Percentiles rank a stretch among this genome's conserved stretches.
These are phyloP conservation scores for Ophiostoma tasmaniense DNA, from an alignment of 2,329 filamentous ascomycete genomes.

Conservation along the genomic window DNA sequence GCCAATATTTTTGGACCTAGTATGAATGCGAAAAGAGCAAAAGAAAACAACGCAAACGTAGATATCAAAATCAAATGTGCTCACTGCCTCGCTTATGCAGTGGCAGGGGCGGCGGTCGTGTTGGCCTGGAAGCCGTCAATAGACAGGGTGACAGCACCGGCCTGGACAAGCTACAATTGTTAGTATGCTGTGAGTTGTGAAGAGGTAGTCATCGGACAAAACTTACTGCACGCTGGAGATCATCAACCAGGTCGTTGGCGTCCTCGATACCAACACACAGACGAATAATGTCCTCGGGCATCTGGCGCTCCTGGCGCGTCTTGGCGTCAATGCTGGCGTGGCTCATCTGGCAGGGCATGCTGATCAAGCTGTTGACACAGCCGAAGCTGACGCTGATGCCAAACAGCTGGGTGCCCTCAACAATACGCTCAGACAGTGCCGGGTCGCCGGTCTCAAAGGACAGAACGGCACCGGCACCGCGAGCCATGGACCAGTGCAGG, in stretches of 20 bases:
- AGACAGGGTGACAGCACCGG: conserved; percentile 81
- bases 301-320: conserved; percentile 75
- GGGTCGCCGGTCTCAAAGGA: conserved; percentile 93
- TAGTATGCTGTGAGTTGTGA: not conserved
- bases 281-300: conserved; percentile 95
- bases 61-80: not conserved
- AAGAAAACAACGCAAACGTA: not conserved
- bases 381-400: conserved; percentile 96
- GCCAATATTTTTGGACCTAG: not conserved
- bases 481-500: conserved; percentile 89
- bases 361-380: conserved; percentile 96
- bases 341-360: conserved; percentile 99
- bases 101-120: not conserved
- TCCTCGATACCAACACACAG: conserved; percentile 97
- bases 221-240: conserved; percentile 82
- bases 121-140: conserved; percentile 70
- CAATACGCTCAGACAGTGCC: conserved; percentile 77
- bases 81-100: not conserved
- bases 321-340: conserved; percentile 97
- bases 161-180: conserved; percentile 66
- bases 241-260: conserved; percentile 81
- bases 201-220: not conserved
- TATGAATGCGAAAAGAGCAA: not conserved
- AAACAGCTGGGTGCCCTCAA: conserved; percentile 85
- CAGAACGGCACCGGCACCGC: conserved; percentile 86